Conservation (phyloP, 139 green algal genomes). For the Chlorella sorokiniana region DNA sequence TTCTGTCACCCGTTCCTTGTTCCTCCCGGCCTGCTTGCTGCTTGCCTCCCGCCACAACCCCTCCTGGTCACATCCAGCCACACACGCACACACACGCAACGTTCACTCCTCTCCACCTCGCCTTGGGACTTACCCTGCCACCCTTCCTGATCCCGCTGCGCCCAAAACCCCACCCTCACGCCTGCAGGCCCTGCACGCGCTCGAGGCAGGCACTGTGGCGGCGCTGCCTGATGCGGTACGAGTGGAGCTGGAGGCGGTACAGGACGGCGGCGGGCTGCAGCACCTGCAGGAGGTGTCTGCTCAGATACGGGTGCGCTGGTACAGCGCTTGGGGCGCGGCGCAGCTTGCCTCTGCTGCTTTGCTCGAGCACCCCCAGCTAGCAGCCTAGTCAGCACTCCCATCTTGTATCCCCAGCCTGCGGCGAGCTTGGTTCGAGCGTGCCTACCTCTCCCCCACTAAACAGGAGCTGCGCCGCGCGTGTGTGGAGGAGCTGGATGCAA, state of each 20-base stretch:
- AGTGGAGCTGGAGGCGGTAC: constrained; percentile 80
- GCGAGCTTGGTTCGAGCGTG: too few species aligned
- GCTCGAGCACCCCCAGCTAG: too few species aligned
- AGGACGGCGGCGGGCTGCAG: constrained; percentile 66
- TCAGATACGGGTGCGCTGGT: constrained; percentile 45
- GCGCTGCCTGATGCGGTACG: constrained; percentile 76
- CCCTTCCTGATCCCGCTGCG: background rate
- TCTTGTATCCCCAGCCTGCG: too few species aligned
- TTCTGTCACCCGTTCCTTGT: background rate
- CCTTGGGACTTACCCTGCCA: background rate
- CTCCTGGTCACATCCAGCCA: too few species aligned
- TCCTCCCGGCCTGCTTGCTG: too few species aligned
- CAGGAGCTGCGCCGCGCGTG: constrained; percentile 67
- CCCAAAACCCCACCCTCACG: background rate
- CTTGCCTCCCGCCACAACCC: too few species aligned
- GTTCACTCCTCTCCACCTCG: too few species aligned
- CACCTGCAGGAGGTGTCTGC: constrained; percentile 68
- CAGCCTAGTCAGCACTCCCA: too few species aligned
- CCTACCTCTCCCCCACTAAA: too few species aligned
- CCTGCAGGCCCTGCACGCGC: constrained; percentile 48
- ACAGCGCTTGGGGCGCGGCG: too few species aligned
- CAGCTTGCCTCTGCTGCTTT: too few species aligned
- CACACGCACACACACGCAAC: too few species aligned
- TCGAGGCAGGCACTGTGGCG: constrained; percentile 52
- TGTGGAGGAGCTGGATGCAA: constrained; percentile 53